Base-by-base conservation (phyloP, 805 yeast species). In the Ogataea dorogensis region DNA sequence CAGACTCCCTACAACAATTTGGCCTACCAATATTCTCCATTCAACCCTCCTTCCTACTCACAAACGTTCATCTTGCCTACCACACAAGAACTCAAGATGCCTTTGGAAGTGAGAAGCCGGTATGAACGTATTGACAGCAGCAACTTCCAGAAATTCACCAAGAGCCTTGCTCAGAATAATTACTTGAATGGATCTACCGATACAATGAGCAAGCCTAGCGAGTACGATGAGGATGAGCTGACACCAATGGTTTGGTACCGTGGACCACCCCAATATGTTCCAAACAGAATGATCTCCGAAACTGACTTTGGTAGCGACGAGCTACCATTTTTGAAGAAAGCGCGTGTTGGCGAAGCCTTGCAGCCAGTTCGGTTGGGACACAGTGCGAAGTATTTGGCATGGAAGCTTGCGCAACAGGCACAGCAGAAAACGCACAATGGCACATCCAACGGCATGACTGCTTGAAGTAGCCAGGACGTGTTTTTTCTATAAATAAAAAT, bases 341-440 rank as follows among this genome's bases (percentile, higher is more conserved):
- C 30, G 33, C 50, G 47, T 33, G 25, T 41, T 12, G 33, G 24
- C 8, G 32, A 25, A 17, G 53, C 53, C n/a, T 28, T 67, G 36
- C 39, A 69, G 44, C 41, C 52, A 3, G 46, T 58, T 17, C 71
- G 72, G 23, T 54, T 80, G 23, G 87, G 94, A 5, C 94, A 86
- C 51, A 75, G 84, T 33, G 86, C 87, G 2, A 69, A 71, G 51
- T 88, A 84, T 53, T 58, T 87, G 54, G 85, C 86, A 2, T 79
- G 73, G 73, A 76, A 72, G 53, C 31, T 53, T 33, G 29, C 17
- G 28, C 31, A 29, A 17, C 28, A 14, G 24, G 11, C n/a, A n/a
- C n/a, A n/a, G 28, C 31, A 29, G 20, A 22, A 17, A 12, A 18
- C 17, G 31, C 16, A 17, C 17, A 10, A 12, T 9, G 9, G 15